Evolutionary conservation across 768 basidiomycete species (phyloP), one percentile per base, ranked within the genome.

Genomic region (Chalciporus piperatus): DNA sequence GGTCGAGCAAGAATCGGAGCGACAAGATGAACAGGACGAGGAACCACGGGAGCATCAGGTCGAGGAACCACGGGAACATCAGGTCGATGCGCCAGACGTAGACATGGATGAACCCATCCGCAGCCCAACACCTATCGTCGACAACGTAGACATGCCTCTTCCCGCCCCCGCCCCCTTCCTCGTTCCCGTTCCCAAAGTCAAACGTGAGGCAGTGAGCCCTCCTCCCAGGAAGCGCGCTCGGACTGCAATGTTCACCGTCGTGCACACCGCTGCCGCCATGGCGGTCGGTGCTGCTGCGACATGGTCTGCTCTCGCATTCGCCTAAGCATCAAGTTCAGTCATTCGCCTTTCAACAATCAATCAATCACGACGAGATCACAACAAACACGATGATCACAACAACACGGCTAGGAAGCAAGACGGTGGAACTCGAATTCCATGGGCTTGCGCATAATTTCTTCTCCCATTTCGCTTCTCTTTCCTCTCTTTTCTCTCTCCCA

Each of bases 221-320:
- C 51, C 63, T 3, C 63, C 63, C 12, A 53, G 59, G 33, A 84
- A 83, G 59, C 77, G 84, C 12, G 70, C 72, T 2, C 70, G 76
- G 55, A 74, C 69, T 41, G 63, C 59, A 19, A 41, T 63, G 42
- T 61, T 68, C 28, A 70, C 74, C 5, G 69, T 82, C 32, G 76
- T 73, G 35, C 81, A 81, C 41, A 87, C 86, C 6, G 79, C 82
- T 7, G 78, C 83, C 4, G 82, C 80, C 16, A 77, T 84, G 28
- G 77, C 79, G 1, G 67, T 89, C 37, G 87, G 87, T 22, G 87
- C 85, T 13, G 81, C 83, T 12, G 83, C 81, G 3, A 77, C 87
- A 3, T 89, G 87, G 87, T 80, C 83, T 16, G 85, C 84, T 22
- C 67, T 90, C 51, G 87, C 87, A 1, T 89, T 83, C 66, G 74